phyloP scores from a whole-genome alignment of 345 rosid genomes.

The Ailanthus altissimus region DNA sequence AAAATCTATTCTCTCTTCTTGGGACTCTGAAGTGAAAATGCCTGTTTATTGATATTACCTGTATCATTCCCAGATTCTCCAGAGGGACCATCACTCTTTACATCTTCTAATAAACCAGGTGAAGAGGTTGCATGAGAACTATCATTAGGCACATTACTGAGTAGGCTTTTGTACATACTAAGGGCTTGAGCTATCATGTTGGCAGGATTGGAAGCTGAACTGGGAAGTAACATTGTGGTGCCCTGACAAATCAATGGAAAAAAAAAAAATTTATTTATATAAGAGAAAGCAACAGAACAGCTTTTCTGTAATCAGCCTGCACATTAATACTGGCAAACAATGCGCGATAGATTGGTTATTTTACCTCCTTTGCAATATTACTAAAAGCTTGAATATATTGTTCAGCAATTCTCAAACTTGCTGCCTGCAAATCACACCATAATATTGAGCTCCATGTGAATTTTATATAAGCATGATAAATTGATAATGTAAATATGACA shows the following conservation, averaged over 20 bases:
- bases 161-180: constrained; percentile 69
- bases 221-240: constrained; percentile 91
- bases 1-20: constrained; percentile 31
- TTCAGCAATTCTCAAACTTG: constrained; percentile 81
- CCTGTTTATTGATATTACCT: constrained; percentile 23
- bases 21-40: constrained; percentile 70
- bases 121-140: constrained; percentile 27
- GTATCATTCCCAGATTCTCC: constrained; percentile 33
- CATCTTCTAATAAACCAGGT: constrained; percentile 23
- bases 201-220: constrained; percentile 62
- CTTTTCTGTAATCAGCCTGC: background rate
- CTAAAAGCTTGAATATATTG: constrained; percentile 82
- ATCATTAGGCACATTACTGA: constrained; percentile 40
- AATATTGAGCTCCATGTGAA: constrained; percentile 5
- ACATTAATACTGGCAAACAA: background rate
- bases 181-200: constrained; percentile 78
- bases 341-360: background rate
- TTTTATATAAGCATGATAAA: constrained; percentile 10
- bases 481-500: background rate
- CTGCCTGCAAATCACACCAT: constrained; percentile 60
- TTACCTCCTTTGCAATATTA: constrained; percentile 90
- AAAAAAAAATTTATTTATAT: background rate
- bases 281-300: constrained; percentile 1
- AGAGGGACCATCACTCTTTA: constrained; percentile 21
- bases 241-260: constrained; percentile 42